Base-by-base conservation (phyloP, 2,329 filamentous ascomycete species). In the Epichloe gansuensis region DNA sequence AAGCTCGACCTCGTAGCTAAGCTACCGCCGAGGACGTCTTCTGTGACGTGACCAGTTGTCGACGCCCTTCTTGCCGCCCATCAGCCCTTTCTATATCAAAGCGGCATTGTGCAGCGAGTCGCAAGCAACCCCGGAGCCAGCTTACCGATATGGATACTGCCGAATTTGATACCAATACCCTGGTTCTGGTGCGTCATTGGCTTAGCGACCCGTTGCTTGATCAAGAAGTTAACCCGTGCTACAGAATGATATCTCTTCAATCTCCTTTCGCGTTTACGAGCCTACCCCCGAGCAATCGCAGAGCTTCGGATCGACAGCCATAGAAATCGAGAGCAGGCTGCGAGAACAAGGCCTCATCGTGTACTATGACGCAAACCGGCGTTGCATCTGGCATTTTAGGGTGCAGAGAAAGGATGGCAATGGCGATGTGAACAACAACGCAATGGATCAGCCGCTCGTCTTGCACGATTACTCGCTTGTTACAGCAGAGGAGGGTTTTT, bases 101-200 rank as follows among this genome's bases (percentile, higher is more conserved):
- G 47, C 41, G 36, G 13, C 53, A 51, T 56, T 43, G 47, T 42
- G 36, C 15, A 44, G 42, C 47, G 39, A 36, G 41, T 46, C 27
- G 40, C 49, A 44, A 21, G 17, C 39, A 44, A 36, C 12, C 12
- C n/a, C 12, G 44, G 21, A 53, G 25, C 35, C 39, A 66, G 58
- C 62, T 66, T 59, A 66, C 63, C 76, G 77, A 75, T 63, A 82
- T 82, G 78, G 78, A 82, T 67, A 74, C 75, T 66, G 75, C 76
- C 58, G 78, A 81, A 68, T 80, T 80, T 66, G 77, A 80, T 62
- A 82, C 78, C 63, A 82, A 82, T 68, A 73, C 72, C 55, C 67
- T 82, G 60, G 68, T 78, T 61, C 72, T 81, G 69, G 78, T 81
- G 58, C 61, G 75, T 69, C 21, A 17, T 50, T 40, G 6, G 25